Percentiles rank a stretch among this genome's conserved stretches.
phyloP scores from a whole-genome alignment of 805 yeast species.

The Saturnispora saitoi region DNA sequence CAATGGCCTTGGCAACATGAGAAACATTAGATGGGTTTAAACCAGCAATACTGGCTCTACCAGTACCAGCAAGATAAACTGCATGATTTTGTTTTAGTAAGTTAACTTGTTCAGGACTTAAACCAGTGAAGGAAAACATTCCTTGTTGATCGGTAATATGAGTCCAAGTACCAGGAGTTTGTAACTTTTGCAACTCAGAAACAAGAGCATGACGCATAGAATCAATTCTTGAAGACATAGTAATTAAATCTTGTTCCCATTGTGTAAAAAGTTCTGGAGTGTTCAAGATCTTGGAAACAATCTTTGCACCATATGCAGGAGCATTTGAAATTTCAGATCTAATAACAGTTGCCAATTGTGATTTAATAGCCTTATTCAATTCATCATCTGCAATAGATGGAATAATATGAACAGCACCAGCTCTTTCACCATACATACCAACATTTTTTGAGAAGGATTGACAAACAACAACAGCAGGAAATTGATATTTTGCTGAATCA shows the following conservation, averaged over 20 bases:
- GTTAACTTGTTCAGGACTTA: conserved; percentile 65
- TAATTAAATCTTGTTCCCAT: conserved; percentile 77
- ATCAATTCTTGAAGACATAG: conserved; percentile 80
- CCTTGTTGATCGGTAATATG: conserved; percentile 89
- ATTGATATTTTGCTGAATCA: conserved; percentile 32
- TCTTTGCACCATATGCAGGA: conserved; percentile 92
- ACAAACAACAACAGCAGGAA: conserved; percentile 61
- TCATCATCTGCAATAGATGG: conserved; percentile 35
- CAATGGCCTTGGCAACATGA: conserved; percentile 72
- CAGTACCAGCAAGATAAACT: conserved; percentile 71
- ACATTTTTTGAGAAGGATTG: conserved; percentile 96
- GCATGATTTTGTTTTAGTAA: conserved; percentile 71
- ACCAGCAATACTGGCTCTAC: conserved; percentile 93
- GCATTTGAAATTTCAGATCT: conserved; percentile 89
- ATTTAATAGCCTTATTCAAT: conserved; percentile 48
- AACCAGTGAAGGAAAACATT: conserved; percentile 94
- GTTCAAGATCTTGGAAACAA: conserved; percentile 67
- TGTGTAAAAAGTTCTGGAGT: conserved; percentile 58
- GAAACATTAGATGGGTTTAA: conserved; percentile 71
- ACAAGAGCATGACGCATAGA: conserved; percentile 68
- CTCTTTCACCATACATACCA: conserved; percentile 97
- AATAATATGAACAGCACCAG: conserved; percentile 82
- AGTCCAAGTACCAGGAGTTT: conserved; percentile 88
- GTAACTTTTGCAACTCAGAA: conserved; percentile 47
- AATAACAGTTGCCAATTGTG: conserved; percentile 69